Evolutionary conservation across 169 alveolate genomes (phyloP).

Genomic region (Eimeria acervulina): DNA sequence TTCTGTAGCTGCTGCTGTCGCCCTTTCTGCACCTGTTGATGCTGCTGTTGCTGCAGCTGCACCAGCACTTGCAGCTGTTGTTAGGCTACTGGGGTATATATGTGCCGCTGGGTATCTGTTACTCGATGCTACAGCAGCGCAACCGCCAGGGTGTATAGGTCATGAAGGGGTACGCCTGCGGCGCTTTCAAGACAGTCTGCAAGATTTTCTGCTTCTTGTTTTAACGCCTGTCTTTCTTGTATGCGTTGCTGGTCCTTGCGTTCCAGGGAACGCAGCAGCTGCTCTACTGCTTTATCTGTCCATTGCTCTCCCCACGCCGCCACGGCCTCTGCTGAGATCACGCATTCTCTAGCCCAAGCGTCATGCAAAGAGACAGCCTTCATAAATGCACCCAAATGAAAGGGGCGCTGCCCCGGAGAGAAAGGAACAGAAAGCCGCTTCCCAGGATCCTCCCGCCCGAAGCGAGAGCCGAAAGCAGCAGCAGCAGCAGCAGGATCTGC

Average conservation of each 20-base stretch:
- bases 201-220: neutral
- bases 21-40: too few species aligned
- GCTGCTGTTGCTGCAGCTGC: too few species aligned
- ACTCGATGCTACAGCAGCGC: constrained; percentile 21
- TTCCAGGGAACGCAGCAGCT: neutral
- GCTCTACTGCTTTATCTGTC: neutral
- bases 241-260: neutral
- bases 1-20: too few species aligned
- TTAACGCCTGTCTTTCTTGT: neutral
- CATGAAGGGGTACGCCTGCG: neutral
- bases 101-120: neutral
- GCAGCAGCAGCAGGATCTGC: too few species aligned
- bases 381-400: neutral
- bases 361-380: neutral
- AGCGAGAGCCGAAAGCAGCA: too few species aligned
- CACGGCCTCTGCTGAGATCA: neutral
- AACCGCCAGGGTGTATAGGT: constrained; percentile 21
- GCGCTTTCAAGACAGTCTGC: too few species aligned
- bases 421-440: neutral
- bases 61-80: too few species aligned
- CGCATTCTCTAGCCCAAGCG: neutral
- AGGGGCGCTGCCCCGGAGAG: constrained; percentile 25
- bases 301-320: neutral
- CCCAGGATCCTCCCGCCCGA: neutral
- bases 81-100: too few species aligned